Base-by-base conservation (phyloP, 2,329 filamentous ascomycete genomes). In the Sporothrix brasiliensis region DNA sequence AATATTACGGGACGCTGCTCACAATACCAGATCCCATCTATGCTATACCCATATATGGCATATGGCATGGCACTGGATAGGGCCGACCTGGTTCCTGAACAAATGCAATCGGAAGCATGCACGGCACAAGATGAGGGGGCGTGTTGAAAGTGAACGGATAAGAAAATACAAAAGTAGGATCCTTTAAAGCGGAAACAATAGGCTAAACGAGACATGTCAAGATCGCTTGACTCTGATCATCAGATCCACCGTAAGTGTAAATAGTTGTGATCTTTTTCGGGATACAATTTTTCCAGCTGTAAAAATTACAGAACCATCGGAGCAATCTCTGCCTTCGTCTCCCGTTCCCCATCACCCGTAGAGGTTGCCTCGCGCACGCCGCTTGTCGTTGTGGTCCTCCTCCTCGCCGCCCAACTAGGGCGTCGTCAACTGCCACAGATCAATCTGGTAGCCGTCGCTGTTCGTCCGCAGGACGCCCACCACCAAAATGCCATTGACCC, bases 401-500 rank as follows among this genome's bases (percentile, higher is more conserved):
- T 10, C 34, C 21, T 21, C 58, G 13, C n/a, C n/a, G n/a, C 39
- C 3, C 41, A 34, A 16, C 30, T 60, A 63, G 6, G 54, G 44
- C 11, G 67, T 61, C 3, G 30, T 61, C 67, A 78, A 67, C 73
- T 78, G 75, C 77, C 77, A 79, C 11, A 74, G 74, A 65, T 78
- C 77, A 58, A 78, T 77, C 58, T 74, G 44, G 53, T 75, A 14
- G 72, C 74, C 34, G 50, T 69, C 9, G 68, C 74, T 5, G 72
- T 24, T 60, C 10, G 67, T 52, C 30, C 50, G 74, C 71, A 78
- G 34, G 1, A 77, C 70, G 1, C 76, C 77, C 6, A 78, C 76
- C 0, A 75, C 75, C 39, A 78, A 72, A 14, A 78, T 73, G 60
- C 77, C 74, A 73, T 79, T 79, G 30, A 79, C 60, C 77, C 77